Conservation (phyloP, 1,139 yeast genomes). For the Hyphopichia khmerensis region DNA sequence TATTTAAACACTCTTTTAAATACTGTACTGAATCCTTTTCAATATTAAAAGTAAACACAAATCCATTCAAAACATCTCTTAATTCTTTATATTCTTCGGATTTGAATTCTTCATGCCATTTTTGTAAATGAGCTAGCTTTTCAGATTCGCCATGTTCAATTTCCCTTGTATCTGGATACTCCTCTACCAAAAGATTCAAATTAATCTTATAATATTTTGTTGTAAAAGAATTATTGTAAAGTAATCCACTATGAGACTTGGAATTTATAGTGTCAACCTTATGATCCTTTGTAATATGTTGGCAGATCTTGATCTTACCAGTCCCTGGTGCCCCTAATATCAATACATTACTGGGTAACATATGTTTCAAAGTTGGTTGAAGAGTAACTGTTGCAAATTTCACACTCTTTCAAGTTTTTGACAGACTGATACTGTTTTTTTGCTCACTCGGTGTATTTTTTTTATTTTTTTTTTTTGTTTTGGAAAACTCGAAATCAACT, state of each 20-base stretch:
- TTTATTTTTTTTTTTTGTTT: neutral
- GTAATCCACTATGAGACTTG: slow-evolving; percentile 37
- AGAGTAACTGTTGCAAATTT: neutral
- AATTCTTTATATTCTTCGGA: slow-evolving; percentile 34
- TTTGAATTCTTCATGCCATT: slow-evolving; percentile 33
- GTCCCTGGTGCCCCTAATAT: slow-evolving; percentile 38
- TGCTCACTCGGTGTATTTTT: no score
- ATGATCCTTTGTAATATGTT: slow-evolving; percentile 15
- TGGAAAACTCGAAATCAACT: neutral
- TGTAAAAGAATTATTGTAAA: slow-evolving; percentile 23
- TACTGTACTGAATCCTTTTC: slow-evolving; percentile 13
- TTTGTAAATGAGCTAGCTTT: slow-evolving; percentile 14
- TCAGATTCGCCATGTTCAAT: neutral
- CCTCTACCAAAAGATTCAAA: slow-evolving; percentile 38
- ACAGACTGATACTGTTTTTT: no score
- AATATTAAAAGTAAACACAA: slow-evolving; percentile 33
- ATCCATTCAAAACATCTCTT: slow-evolving; percentile 38
- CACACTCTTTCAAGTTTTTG: no score
- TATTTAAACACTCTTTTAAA: slow-evolving; percentile 15
- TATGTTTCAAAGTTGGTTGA: neutral
- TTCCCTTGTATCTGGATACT: slow-evolving; percentile 27
- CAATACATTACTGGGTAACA: slow-evolving; percentile 28
- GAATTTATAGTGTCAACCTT: slow-evolving; percentile 9
- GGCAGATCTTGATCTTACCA: slow-evolving; percentile 34
- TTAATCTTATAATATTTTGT: slow-evolving; percentile 35